Base-by-base conservation (phyloP, 257 asterid species). In the Henckelia pumila region DNA sequence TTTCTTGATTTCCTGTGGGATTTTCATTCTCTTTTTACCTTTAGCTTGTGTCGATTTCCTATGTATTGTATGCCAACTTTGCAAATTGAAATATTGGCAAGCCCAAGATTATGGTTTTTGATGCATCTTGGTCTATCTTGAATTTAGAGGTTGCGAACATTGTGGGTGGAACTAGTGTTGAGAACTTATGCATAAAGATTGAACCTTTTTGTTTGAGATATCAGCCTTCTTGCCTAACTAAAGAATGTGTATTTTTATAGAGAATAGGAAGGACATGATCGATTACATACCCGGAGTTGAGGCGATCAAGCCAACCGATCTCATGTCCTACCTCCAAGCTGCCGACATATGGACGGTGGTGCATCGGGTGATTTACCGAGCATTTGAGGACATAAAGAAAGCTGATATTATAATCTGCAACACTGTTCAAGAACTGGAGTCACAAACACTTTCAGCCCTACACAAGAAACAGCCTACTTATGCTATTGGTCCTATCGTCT, bases 281-380 rank as follows among this genome's bases (percentile, higher is more conserved):
- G 81, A 86, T 40, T 89, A 89, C 78, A 80, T 89, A 26, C 94
- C 96, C 1, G 96, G 94, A 21, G 96, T 86, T 1, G 52, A 79
- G 25, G 66, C 86, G 3, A 81, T 89, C 29, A 76, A 89, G 56
- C 87, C 87, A 6, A 82, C 80, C 1, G 95, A 89, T 50, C 73
- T 89, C 21, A 81, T 77, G 78, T 89, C 96, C 0, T 86, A 84
- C 68, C 89, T 89, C 44, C 95, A 77, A 66, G 79, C 88, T 0
- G 65, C 73, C 6, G 91, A 88, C 62, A 76, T 68, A 65, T 70
- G 66, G 55, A 76, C 89, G 2, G 81, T 81, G 62, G 83, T 82
- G 53, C 96, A 88, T 55, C 78, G 88, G 7, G 83, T 88, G 7
- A 84, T 88, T 49, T 88, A 75, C 94, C 69, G 61, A 33, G 96